phyloP scores from a whole-genome alignment of 208 protist species.

The Trypanosoma congolense region DNA sequence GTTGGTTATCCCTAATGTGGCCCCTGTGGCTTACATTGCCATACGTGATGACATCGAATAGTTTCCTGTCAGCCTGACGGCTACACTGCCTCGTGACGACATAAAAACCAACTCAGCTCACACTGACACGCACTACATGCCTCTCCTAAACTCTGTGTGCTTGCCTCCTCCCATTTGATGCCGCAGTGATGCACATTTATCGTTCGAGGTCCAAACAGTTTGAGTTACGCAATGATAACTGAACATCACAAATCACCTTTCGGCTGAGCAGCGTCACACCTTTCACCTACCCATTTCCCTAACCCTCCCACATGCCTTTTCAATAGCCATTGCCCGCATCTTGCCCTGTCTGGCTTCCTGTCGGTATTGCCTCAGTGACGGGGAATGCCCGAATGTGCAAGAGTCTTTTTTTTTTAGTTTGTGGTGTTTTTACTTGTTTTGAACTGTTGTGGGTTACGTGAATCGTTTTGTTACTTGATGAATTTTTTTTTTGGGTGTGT shows the following conservation, averaged over 20 bases:
- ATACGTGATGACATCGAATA: slow-evolving; percentile 2
- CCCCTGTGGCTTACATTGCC: background rate
- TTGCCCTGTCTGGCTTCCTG: slow-evolving; percentile 4
- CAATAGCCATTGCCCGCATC: background rate
- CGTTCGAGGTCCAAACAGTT: slow-evolving; percentile 7
- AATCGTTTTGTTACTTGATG: too few relatives aligned
- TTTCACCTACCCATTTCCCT: background rate
- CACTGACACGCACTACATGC: background rate
- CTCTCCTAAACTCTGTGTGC: background rate
- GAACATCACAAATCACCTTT: slow-evolving; percentile 8
- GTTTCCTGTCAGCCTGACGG: slow-evolving; percentile 9
- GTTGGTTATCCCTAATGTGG: too few relatives aligned
- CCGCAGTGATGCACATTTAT: slow-evolving; percentile 2
- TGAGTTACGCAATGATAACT: slow-evolving; percentile 3
- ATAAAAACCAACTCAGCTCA: slow-evolving; percentile 5
- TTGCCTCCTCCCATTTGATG: background rate
- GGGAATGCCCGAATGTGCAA: slow-evolving; percentile 1
- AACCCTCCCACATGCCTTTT: background rate
- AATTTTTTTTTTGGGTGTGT: too few relatives aligned
- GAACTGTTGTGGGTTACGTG: too few relatives aligned
- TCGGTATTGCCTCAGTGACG: slow-evolving; percentile 2
- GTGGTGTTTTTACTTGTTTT: background rate
- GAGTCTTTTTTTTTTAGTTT: background rate
- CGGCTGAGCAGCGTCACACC: background rate
- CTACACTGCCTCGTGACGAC: background rate